Conservation (phyloP, 2,329 filamentous ascomycete species). For the Penicillium rolfsii region DNA sequence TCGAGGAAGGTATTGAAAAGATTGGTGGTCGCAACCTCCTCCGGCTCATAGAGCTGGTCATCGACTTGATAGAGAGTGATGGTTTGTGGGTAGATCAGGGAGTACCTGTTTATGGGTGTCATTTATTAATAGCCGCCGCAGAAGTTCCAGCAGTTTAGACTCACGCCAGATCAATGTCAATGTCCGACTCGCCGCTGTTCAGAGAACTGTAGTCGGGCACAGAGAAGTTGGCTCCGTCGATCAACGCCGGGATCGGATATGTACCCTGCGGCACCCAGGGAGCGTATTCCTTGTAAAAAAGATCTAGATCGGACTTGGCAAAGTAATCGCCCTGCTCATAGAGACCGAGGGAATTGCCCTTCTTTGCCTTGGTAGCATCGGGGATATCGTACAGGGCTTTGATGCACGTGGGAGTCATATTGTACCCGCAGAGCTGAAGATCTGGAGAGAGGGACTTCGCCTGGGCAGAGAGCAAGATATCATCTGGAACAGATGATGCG, state of each 20-base stretch:
- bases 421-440: conserved; percentile 53
- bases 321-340: conserved; percentile 60
- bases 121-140: not conserved
- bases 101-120: conserved; percentile 32
- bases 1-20: conserved; percentile 56
- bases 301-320: conserved; percentile 53
- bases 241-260: conserved; percentile 51
- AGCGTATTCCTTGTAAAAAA: conserved; percentile 53
- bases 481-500: not conserved
- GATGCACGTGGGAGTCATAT: conserved; percentile 62
- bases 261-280: conserved; percentile 48
- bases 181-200: conserved; percentile 53
- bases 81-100: conserved; percentile 57
- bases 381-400: conserved; percentile 54
- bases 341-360: conserved; percentile 57
- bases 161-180: conserved; percentile 60
- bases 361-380: conserved; percentile 39
- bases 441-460: conserved; percentile 29
- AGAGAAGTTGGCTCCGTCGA: conserved; percentile 52
- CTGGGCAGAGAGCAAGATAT: conserved; percentile 20
- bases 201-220: conserved; percentile 39
- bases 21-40: conserved; percentile 33
- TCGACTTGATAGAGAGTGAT: conserved; percentile 57
- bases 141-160: not conserved
- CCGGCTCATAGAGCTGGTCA: conserved; percentile 49